Conservation (phyloP, 768 basidiomycete genomes). For the Tricholoma saponaceum region DNA sequence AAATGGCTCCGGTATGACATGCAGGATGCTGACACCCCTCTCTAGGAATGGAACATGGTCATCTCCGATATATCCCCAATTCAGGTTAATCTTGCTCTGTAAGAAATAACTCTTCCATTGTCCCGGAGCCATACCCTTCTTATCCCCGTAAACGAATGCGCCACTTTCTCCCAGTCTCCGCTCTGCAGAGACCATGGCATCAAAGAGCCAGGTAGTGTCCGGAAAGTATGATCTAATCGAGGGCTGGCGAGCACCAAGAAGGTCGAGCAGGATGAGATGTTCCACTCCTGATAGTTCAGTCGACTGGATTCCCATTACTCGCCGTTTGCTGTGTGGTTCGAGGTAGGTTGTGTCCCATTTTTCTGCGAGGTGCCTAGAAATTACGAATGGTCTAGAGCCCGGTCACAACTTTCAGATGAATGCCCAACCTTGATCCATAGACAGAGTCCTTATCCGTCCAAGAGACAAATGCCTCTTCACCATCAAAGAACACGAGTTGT, state of each 20-base stretch:
- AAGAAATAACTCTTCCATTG: constrained; percentile 67
- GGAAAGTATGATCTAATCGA: constrained; percentile 75
- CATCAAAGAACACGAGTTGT: constrained; percentile 94
- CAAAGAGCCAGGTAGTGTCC: constrained; percentile 93
- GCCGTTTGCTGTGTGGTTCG: constrained; percentile 52
- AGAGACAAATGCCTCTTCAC: constrained; percentile 90
- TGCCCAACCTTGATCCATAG: constrained; percentile 86
- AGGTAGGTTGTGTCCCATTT: constrained; percentile 76
- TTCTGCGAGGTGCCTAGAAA: constrained; percentile 76
- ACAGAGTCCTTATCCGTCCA: constrained; percentile 92
- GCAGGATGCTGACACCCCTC: constrained; percentile 82
- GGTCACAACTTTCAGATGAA: neutral
- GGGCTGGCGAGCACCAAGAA: constrained; percentile 78
- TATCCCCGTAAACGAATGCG: constrained; percentile 48
- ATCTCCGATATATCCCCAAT: constrained; percentile 71
- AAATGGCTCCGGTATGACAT: constrained; percentile 88
- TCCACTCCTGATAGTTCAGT: constrained; percentile 80
- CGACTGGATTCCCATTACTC: constrained; percentile 46
- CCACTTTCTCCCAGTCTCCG: constrained; percentile 61
- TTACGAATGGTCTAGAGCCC: neutral
- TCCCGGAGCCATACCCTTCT: constrained; percentile 40
- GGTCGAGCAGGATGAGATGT: constrained; percentile 88
- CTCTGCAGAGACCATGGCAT: constrained; percentile 72
- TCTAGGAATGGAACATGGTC: constrained; percentile 91
- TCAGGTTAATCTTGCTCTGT: constrained; percentile 32